Conservation (phyloP, 371 early-diverging fungal genomes). For the Coemansia sp. region DNA sequence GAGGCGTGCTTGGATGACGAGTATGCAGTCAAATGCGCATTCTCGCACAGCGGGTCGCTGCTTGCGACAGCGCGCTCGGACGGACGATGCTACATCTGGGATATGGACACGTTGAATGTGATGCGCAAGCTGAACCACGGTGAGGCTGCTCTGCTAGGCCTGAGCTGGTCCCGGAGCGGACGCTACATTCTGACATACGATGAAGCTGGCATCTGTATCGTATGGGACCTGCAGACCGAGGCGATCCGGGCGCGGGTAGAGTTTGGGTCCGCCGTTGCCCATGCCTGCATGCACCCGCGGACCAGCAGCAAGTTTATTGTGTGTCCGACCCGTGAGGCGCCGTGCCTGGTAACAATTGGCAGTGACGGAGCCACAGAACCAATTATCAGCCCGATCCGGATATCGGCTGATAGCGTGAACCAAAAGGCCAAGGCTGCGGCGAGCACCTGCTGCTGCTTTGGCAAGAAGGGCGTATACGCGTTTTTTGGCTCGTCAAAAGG, state of each 20-base stretch:
- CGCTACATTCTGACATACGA: conserved; percentile 68
- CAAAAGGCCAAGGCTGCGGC: conserved; percentile 36
- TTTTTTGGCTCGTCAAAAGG: conserved; percentile 52
- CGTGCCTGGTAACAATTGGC: conserved; percentile 47
- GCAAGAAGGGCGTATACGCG: conserved; percentile 42
- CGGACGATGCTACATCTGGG: conserved; percentile 85
- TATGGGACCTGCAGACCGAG: conserved; percentile 79
- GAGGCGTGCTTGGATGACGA: conserved; percentile 79
- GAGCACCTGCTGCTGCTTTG: conserved; percentile 51
- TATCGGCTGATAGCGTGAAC: conserved; percentile 22
- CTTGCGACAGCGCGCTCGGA: conserved; percentile 80
- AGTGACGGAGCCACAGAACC: conserved; percentile 17
- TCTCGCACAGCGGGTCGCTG: conserved; percentile 72
- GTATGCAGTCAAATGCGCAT: conserved; percentile 63
- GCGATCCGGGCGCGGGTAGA: conserved; percentile 15
- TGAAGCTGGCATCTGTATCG: conserved; percentile 79
- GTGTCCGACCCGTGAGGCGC: conserved; percentile 35
- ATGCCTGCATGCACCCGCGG: conserved; percentile 45
- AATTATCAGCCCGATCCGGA: conserved; percentile 35
- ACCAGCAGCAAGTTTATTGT: conserved; percentile 32
- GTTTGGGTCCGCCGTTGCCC: conserved; percentile 25
- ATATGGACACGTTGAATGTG: conserved; percentile 79
- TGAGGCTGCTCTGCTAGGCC: conserved; percentile 66
- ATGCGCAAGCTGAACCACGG: conserved; percentile 73
- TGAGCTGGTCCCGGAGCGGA: conserved; percentile 69